These are phyloP conservation scores for Neofusicoccum umdonicola DNA, from an alignment of 2,329 filamentous ascomycete genomes.

Conservation along the genomic window DNA sequence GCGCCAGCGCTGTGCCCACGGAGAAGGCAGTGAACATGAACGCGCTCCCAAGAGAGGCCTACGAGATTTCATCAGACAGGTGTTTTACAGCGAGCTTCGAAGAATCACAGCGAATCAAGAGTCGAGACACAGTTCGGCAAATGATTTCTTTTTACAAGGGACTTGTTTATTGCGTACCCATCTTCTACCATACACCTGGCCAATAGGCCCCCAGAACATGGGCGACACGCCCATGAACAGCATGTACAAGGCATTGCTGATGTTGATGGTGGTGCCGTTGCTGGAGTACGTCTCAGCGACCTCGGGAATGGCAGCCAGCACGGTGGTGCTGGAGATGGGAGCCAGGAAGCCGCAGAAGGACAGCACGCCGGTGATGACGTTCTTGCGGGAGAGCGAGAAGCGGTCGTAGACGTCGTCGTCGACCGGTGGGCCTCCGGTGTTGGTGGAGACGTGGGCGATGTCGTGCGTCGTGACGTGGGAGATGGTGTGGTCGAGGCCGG, in stretches of 20 bases:
- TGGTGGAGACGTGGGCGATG: conserved; percentile 6
- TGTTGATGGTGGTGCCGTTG: conserved; percentile 67
- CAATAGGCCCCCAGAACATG: conserved; percentile 70
- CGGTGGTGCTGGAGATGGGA: conserved; percentile 70
- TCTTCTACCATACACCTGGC: conserved; percentile 47
- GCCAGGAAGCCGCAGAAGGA: conserved; percentile 75
- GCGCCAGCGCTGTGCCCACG: conserved; percentile 69
- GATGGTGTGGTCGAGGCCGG: conserved; percentile 31
- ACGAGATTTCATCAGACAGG: conserved; percentile 1
- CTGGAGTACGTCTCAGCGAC: conserved; percentile 65
- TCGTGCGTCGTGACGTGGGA: conserved; percentile 25
- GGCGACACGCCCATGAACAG: conserved; percentile 67
- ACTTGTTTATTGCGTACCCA: conserved; percentile 38
- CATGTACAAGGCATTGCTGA: conserved; percentile 74
- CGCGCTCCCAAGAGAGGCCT: conserved; percentile 61
- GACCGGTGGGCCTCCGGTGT: neutral
- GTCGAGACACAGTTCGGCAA: neutral
- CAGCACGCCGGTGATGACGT: conserved; percentile 65
- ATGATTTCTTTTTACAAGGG: neutral
- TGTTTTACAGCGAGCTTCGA: neutral
- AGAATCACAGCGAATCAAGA: neutral
- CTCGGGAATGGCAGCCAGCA: conserved; percentile 72
- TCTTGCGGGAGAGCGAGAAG: conserved; percentile 61
- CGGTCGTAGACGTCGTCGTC: conserved; percentile 60
- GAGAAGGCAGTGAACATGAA: conserved; percentile 66